Base-by-base conservation (phyloP, 352 stramenopile genomes). In the Pythium inflatum region DNA sequence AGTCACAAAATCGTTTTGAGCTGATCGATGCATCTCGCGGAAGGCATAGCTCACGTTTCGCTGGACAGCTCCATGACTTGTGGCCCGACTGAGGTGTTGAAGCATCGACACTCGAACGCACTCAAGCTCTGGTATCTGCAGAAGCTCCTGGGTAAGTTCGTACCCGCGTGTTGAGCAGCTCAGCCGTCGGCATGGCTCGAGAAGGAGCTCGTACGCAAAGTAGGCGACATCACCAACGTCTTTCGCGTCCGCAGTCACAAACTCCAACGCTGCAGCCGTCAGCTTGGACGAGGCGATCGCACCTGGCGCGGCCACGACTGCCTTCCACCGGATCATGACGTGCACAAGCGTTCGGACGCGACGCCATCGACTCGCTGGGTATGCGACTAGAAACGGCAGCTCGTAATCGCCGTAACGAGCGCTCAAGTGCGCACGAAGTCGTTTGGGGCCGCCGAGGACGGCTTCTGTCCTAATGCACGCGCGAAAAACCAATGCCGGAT, bases 261-360 rank as follows among this genome's bases (percentile, higher is more conserved):
- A 76, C 6, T 66, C 57, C 12, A 76, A 33, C 11, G 55, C 62
- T 31, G 51, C 63, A 1, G 54, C 45, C 2, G 55, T 38, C n/a
- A 22, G 5, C 0, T 38, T 13, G 24, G 43, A 28, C 20, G 33
- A 46, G 22, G 22, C 20, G 5, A 38, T 46, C n/a, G 34, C 28
- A 28, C 3, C 16, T 2, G 45, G 20, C 33, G 31, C 30, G 13
- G 11, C 7, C 5, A 38, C 58, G 14, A 46, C 36, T 1, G 24
- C 24, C n/a, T 68, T 77, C 70, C 70, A 77, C 13, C 70, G 66
- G 2, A 25, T 13, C 0, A 65, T 27, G 9, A 67, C 33, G 25
- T 77, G 70, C 27, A 77, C 41, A 2, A 73, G 41, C 40, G 55
- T 68, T 20, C 70, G 70, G 16, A 77, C 38, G 18, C 43, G 27